Percentiles rank a stretch among this genome's conserved stretches.
These are phyloP conservation scores for Scutellaria barbata DNA, from an alignment of 257 asterid species.

Conservation along the genomic window DNA sequence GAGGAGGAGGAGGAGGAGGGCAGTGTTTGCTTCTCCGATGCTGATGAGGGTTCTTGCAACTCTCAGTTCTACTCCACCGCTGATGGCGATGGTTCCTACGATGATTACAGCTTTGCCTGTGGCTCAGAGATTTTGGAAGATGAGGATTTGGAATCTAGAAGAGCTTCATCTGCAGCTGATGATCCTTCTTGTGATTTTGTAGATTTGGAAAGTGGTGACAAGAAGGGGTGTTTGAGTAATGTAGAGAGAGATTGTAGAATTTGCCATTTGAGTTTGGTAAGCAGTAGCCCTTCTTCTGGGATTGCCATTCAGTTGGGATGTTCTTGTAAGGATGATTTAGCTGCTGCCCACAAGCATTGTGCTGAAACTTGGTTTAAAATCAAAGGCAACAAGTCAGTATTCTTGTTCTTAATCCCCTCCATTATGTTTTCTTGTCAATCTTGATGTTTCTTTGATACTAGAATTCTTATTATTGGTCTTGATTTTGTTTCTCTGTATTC, in stretches of 20 bases:
- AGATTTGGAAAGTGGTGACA: slow-evolving; percentile 55
- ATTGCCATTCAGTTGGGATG: slow-evolving; percentile 82
- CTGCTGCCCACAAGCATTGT: slow-evolving; percentile 86
- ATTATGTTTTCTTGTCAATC: not conserved
- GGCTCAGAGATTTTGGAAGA: slow-evolving; percentile 56
- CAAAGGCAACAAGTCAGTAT: slow-evolving; percentile 87
- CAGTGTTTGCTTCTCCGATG: slow-evolving; percentile 78
- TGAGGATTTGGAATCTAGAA: slow-evolving; percentile 47
- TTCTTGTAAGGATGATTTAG: slow-evolving; percentile 85
- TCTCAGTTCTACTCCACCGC: slow-evolving; percentile 83
- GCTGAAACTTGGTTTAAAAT: slow-evolving; percentile 96
- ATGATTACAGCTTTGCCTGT: slow-evolving; percentile 48
- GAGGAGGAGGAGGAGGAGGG: slow-evolving; percentile 54
- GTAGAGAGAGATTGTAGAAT: slow-evolving; percentile 78
- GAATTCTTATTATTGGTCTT: not conserved
- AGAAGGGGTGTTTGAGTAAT: slow-evolving; percentile 42
- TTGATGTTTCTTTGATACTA: slow-evolving; percentile 7
- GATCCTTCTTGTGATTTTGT: slow-evolving; percentile 42
- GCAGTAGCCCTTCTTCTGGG: slow-evolving; percentile 61
- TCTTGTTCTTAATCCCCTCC: not conserved
- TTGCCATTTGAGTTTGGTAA: slow-evolving; percentile 78
- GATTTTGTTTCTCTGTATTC: not conserved
- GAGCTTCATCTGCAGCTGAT: slow-evolving; percentile 51
- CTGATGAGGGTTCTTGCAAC: slow-evolving; percentile 69
- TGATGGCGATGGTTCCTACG: slow-evolving; percentile 74